Conservation (phyloP, 768 basidiomycete genomes). For the Gloeopeniophorella convolvens region DNA sequence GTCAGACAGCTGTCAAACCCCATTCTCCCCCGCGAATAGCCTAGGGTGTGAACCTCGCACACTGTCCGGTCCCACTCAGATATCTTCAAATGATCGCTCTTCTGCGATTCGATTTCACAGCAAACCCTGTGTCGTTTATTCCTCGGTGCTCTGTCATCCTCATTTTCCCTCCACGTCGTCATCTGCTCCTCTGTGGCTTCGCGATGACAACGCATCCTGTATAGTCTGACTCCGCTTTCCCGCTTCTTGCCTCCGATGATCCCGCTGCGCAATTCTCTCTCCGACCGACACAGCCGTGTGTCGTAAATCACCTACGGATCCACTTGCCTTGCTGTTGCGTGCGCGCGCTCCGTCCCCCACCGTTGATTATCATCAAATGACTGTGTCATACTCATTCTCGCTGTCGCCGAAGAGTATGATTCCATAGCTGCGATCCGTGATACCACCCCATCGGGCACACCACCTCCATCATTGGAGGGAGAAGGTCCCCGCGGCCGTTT, state of each 20-base stretch:
- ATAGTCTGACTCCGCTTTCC: background rate
- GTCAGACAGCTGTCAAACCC: too few relatives aligned
- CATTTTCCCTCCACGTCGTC: background rate
- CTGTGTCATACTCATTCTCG: slow-evolving; percentile 3
- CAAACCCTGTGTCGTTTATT: background rate
- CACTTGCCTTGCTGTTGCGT: background rate
- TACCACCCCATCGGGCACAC: slow-evolving; percentile 2
- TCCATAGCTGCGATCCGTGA: background rate
- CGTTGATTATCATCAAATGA: slow-evolving; percentile 11
- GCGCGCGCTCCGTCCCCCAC: slow-evolving; percentile 15
- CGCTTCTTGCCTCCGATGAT: background rate
- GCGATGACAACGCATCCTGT: background rate
- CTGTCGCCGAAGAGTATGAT: background rate
- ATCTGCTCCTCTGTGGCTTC: background rate
- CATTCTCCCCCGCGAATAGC: too few relatives aligned
- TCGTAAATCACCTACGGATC: slow-evolving; percentile 6
- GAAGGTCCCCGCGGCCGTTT: slow-evolving; percentile 1
- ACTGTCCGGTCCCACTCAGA: background rate
- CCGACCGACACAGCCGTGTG: too few relatives aligned
- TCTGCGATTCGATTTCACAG: slow-evolving; percentile 1
- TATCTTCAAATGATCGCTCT: background rate
- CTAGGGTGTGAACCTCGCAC: background rate
- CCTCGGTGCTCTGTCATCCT: background rate
- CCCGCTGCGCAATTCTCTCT: background rate
- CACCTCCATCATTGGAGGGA: background rate